phyloP scores from a whole-genome alignment of 345 rosid genomes.

The Corchorus capsularis region DNA sequence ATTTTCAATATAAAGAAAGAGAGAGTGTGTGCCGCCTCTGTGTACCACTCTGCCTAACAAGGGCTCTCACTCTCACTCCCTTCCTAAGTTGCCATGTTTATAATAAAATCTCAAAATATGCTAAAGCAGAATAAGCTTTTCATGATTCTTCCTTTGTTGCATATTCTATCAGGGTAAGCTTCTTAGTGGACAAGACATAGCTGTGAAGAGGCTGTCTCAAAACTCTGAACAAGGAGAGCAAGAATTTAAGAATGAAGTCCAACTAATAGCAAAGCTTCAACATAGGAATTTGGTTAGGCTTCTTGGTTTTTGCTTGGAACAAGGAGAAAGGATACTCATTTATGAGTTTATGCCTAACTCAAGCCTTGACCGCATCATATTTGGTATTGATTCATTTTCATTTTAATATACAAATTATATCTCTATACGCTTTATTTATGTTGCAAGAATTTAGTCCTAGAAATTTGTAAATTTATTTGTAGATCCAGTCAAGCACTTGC shows the following conservation, averaged over 20 bases:
- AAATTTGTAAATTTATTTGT: not conserved
- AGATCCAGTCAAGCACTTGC: constrained; percentile 7
- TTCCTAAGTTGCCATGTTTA: too few species aligned
- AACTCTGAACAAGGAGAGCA: constrained; percentile 8
- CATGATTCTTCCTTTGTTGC: too few species aligned
- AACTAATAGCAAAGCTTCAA: constrained; percentile 19
- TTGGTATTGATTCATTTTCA: not conserved
- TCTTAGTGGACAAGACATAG: not conserved
- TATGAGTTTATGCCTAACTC: constrained; percentile 20
- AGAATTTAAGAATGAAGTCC: constrained; percentile 20
- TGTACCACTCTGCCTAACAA: too few species aligned
- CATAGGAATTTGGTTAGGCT: constrained; percentile 24
- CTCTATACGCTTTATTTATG: too few species aligned
- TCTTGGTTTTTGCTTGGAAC: constrained; percentile 19
- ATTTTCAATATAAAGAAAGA: not conserved
- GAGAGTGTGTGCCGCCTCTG: too few species aligned
- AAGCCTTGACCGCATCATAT: constrained; percentile 14
- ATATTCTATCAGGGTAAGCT: constrained; percentile 19
- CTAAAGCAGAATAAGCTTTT: too few species aligned
- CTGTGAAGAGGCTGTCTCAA: constrained; percentile 8
- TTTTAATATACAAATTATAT: not conserved
- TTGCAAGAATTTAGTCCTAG: not conserved
- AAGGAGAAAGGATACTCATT: constrained; percentile 20
- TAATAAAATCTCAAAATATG: too few species aligned
- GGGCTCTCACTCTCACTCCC: too few species aligned